These are phyloP conservation scores for Bryopsis sp. DNA, from an alignment of 139 green algal genomes.

Conservation along the genomic window DNA sequence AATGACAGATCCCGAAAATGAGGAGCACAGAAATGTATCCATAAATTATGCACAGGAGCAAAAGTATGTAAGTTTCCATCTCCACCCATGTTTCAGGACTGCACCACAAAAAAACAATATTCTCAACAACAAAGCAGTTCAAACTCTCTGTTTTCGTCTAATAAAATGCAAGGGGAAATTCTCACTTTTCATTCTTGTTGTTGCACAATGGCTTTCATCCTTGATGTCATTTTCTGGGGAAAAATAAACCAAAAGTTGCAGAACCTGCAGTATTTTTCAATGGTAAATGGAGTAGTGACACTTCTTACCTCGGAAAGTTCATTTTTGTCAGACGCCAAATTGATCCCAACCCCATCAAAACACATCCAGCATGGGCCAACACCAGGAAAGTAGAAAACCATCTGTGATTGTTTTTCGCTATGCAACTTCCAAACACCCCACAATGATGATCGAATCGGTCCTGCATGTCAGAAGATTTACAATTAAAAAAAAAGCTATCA, in stretches of 20 bases:
- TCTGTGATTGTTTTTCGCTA: conserved; percentile 8
- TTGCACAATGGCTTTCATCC: too few relatives aligned
- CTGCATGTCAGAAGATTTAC: neutral
- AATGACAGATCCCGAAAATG: conserved; percentile 1
- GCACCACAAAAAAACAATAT: too few relatives aligned
- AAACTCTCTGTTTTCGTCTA: neutral
- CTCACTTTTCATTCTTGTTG: too few relatives aligned
- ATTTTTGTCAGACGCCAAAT: conserved; percentile 1
- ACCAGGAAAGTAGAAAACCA: conserved; percentile 1
- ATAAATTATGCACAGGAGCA: neutral
- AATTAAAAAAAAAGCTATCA: neutral
- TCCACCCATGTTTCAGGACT: neutral
- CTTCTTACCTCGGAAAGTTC: neutral
- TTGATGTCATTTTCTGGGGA: too few relatives aligned
- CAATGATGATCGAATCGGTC: conserved; percentile 11
- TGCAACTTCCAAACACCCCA: neutral
- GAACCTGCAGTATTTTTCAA: too few relatives aligned
- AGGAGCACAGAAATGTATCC: neutral
- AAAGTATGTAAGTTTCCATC: neutral
- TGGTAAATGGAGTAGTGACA: too few relatives aligned
- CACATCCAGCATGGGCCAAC: neutral
- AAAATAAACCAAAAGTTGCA: too few relatives aligned
- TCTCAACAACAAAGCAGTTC: neutral
- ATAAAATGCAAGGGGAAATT: too few relatives aligned
- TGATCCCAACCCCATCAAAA: neutral